Conservation (phyloP, 2,329 filamentous ascomycete genomes). For the Hypoxylon sp. region DNA sequence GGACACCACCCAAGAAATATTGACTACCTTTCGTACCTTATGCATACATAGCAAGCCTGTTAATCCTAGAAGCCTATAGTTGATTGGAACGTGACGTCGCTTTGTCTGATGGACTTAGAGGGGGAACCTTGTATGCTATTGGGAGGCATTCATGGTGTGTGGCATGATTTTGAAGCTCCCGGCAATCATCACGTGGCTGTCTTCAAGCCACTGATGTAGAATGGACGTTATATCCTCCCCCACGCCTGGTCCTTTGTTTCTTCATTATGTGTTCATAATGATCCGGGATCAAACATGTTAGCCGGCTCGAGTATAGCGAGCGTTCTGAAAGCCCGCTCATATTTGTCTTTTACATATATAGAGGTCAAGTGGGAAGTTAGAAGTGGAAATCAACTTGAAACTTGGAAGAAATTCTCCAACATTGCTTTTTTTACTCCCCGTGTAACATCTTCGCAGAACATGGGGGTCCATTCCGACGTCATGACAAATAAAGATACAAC, state of each 20-base stretch:
- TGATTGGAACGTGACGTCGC: not conserved
- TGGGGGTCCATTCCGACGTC: not conserved
- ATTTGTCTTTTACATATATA: not conserved
- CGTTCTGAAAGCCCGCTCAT: not conserved
- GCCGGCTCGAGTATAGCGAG: not conserved
- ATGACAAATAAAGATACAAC: not conserved
- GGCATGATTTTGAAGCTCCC: constrained; percentile 6
- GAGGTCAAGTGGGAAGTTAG: not conserved
- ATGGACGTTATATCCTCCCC: constrained; percentile 4
- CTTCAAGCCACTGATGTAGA: constrained; percentile 8
- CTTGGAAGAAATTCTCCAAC: not conserved
- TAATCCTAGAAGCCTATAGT: not conserved
- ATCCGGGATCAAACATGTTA: not conserved
- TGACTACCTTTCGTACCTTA: not conserved
- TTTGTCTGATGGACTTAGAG: not conserved
- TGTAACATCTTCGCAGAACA: not conserved
- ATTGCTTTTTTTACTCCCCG: not conserved
- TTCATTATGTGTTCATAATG: not conserved
- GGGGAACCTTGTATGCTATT: constrained; percentile 12
- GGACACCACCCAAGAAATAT: not conserved
- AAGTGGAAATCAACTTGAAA: not conserved
- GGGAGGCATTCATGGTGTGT: constrained; percentile 7
- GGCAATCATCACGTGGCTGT: constrained; percentile 2
- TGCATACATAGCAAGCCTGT: not conserved
- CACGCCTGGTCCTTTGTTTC: not conserved